These are phyloP conservation scores for Phialophora expanda DNA, from an alignment of 2,329 filamentous ascomycete species.

Conservation along the genomic window DNA sequence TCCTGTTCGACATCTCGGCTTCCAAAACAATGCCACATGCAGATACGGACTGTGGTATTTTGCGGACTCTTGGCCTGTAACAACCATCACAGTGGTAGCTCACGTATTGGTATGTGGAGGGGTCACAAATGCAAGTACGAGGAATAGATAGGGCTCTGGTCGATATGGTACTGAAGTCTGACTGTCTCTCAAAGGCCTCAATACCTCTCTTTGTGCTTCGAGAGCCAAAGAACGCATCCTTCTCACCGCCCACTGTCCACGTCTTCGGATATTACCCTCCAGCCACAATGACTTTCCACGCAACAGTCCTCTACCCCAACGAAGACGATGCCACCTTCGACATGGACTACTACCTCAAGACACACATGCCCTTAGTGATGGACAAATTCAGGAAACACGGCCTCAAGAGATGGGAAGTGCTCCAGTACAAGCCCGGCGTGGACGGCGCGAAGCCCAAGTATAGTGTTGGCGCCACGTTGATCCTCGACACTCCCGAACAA, in stretches of 20 bases:
- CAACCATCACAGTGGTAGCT: no score
- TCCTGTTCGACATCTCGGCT: no score
- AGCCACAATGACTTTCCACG: conserved; percentile 26
- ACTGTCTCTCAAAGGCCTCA: no score
- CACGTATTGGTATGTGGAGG: no score
- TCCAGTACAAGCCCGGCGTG: conserved; percentile 26
- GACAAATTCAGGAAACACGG: conserved; percentile 50
- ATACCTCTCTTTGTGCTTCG: no score
- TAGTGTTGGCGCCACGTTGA: conserved; percentile 20
- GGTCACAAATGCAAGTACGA: no score
- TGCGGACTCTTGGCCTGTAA: no score
- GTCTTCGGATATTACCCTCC: no score
- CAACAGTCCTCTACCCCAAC: conserved; percentile 49
- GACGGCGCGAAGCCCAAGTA: conserved; percentile 30
- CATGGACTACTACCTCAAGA: conserved; percentile 57
- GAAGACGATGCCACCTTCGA: conserved; percentile 52
- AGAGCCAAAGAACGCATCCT: neutral
- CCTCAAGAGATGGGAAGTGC: conserved; percentile 43
- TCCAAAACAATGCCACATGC: no score
- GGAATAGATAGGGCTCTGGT: no score
- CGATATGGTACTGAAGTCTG: no score
- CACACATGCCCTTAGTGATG: conserved; percentile 55
- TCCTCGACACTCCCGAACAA: conserved; percentile 32
- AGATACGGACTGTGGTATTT: no score
- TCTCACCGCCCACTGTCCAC: neutral